Percentiles rank a stretch among this genome's conserved stretches.
phyloP scores from a whole-genome alignment of 2,329 filamentous ascomycete genomes.

The Ceratocystis diversiconidia region DNA sequence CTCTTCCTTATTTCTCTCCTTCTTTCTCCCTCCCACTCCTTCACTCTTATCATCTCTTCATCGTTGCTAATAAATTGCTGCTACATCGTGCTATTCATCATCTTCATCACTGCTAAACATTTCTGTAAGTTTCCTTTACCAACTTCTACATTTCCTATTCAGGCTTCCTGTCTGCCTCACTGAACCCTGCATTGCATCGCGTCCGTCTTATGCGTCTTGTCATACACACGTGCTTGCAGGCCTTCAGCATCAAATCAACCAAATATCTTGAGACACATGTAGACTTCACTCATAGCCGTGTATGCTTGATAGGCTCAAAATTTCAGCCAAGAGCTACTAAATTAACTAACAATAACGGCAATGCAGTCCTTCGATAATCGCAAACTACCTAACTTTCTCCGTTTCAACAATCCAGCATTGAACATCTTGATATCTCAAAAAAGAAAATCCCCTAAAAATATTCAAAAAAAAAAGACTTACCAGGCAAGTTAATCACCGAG shows the following conservation, averaged over 20 bases:
- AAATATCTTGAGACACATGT: background rate
- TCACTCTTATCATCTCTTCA: background rate
- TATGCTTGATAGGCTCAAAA: no score
- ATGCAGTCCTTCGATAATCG: no score
- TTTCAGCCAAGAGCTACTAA: no score
- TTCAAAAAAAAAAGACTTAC: no score
- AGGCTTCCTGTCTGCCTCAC: background rate
- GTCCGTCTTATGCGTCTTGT: background rate
- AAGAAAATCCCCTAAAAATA: no score
- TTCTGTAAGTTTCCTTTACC: background rate
- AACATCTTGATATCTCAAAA: no score
- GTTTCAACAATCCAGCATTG: no score
- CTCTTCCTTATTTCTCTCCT: background rate
- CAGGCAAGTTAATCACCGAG: no score
- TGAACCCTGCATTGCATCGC: background rate
- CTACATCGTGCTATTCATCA: background rate
- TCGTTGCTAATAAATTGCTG: background rate
- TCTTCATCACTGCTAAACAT: background rate
- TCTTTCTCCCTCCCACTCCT: background rate
- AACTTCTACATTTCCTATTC: background rate
- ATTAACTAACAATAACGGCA: no score
- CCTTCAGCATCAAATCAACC: background rate
- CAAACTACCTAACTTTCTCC: no score
- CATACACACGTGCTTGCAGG: background rate
- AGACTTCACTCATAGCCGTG: background rate